Base-by-base conservation (phyloP, 768 basidiomycete species). In the Russula dissimulans region DNA sequence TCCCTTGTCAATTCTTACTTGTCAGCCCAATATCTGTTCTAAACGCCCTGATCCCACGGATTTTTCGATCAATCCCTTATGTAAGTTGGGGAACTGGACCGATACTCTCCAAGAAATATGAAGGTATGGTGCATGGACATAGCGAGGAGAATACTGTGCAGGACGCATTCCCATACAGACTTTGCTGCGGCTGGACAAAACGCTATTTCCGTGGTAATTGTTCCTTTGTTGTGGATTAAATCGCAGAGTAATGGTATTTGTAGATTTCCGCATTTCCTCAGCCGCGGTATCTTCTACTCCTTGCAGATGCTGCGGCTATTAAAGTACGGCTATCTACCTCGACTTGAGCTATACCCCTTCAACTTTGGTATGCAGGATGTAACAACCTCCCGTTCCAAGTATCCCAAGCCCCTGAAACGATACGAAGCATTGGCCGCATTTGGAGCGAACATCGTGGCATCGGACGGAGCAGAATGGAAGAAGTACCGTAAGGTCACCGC, bases 401-500 rank as follows among this genome's bases (percentile, higher is more conserved):
- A 84, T 63, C 80, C 82, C 0, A 87, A 87, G 64, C 79, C 82
- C 9, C 66, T 80, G 0, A 61, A 76, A 4, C 66, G 73, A 32
- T 86, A 86, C 63, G 61, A 47, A 1, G 61, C 73, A 17, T 69
- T 87, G 17, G 59, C 70, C 0, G 74, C 82, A 57, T 87, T 79
- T 66, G 85, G 86, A 6, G 66, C 67, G 8, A 89, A 87, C 63
- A 81, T 87, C 45, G 77, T 87, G n/a, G 78, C 76, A 1, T 80
- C 82, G 0, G 85, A 87, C 65, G 81, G 79, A 22, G 79, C 81
- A 4, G 76, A 81, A 60, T 87, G 85, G 85, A 84, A 85, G 69
- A 78, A 78, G 34, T 84, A 83, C 63, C 71, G 84, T 48, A 83
- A 81, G 67, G 78, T 87, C 45, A 72, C 79, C 17, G 82, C 81